phyloP scores from a whole-genome alignment of 2,329 filamentous ascomycete species.

The Scedosporium minutisporum region DNA sequence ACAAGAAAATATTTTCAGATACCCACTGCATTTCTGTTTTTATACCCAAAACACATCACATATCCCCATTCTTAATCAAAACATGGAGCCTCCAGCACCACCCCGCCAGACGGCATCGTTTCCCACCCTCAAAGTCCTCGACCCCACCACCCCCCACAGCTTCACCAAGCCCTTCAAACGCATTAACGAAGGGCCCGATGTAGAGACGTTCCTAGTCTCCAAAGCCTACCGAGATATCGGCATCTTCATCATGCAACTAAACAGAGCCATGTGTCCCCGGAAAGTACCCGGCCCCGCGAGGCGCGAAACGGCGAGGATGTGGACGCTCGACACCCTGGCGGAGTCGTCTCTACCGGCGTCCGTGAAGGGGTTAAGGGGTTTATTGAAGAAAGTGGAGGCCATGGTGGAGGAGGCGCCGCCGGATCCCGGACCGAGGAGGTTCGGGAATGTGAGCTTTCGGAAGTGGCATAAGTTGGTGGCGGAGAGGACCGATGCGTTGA shows the following conservation, averaged over 20 bases:
- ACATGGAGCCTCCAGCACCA: constrained; percentile 5
- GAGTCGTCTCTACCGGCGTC: constrained; percentile 31
- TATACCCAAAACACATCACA: not conserved
- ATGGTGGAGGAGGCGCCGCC: constrained; percentile 74
- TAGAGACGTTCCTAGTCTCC: constrained; percentile 68
- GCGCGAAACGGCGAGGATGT: constrained; percentile 6
- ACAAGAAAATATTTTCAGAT: not conserved
- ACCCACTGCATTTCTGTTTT: not conserved
- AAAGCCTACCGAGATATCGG: constrained; percentile 81
- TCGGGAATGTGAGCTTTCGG: constrained; percentile 86
- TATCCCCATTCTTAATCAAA: not conserved
- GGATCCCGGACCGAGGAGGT: constrained; percentile 74
- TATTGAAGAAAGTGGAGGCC: constrained; percentile 55
- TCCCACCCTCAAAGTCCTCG: constrained; percentile 36
- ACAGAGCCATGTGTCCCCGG: constrained; percentile 71
- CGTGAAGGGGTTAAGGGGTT: constrained; percentile 52
- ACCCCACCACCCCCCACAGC: constrained; percentile 30
- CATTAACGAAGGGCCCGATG: constrained; percentile 79
- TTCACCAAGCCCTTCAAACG: constrained; percentile 66
- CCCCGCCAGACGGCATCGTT: constrained; percentile 1
- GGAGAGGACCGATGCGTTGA: constrained; percentile 45
- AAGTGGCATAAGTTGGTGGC: constrained; percentile 69
- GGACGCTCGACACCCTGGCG: constrained; percentile 1
- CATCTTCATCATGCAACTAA: constrained; percentile 81
- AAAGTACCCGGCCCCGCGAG: constrained; percentile 28